These are phyloP conservation scores for Populus hybrid DNA, from an alignment of 441 rosid species.

Conservation along the genomic window DNA sequence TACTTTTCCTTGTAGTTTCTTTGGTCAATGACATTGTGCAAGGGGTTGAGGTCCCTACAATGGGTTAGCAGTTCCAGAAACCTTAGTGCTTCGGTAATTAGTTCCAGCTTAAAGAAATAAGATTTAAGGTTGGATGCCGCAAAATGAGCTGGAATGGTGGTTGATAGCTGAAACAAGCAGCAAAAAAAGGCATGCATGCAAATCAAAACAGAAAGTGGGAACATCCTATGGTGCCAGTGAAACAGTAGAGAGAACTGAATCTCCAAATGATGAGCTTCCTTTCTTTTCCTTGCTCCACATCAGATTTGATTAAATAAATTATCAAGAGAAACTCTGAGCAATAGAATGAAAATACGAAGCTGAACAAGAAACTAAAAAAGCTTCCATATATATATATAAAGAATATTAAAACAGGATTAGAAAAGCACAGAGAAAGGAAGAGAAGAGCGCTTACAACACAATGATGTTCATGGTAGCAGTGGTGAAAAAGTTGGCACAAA, in stretches of 20 bases:
- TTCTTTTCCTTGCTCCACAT: background rate
- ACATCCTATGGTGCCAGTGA: background rate
- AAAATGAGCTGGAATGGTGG: background rate
- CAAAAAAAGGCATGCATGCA: background rate
- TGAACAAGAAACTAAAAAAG: background rate
- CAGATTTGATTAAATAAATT: background rate
- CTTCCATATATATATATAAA: background rate
- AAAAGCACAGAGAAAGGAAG: background rate
- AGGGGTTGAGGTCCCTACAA: constrained; percentile 87
- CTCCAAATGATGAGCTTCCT: background rate
- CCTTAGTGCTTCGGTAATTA: background rate
- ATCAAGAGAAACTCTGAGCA: background rate
- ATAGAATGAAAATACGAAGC: background rate
- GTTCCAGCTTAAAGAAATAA: background rate
- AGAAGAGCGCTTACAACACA: constrained; percentile 58
- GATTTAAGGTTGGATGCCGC: no score
- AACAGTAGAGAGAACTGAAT: background rate
- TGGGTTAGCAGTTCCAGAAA: constrained; percentile 15
- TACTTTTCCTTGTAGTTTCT: constrained; percentile 73
- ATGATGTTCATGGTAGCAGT: constrained; percentile 63
- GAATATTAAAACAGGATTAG: background rate
- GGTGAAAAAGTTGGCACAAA: constrained; percentile 89
- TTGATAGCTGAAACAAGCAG: background rate
- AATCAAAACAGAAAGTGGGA: background rate
- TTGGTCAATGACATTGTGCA: constrained; percentile 50